A percentile compares a stretch with the other conserved stretches of the same genome.
Evolutionary conservation across 73 alveolate genomes (phyloP).

Genomic region (Breviolum minutum): DNA sequence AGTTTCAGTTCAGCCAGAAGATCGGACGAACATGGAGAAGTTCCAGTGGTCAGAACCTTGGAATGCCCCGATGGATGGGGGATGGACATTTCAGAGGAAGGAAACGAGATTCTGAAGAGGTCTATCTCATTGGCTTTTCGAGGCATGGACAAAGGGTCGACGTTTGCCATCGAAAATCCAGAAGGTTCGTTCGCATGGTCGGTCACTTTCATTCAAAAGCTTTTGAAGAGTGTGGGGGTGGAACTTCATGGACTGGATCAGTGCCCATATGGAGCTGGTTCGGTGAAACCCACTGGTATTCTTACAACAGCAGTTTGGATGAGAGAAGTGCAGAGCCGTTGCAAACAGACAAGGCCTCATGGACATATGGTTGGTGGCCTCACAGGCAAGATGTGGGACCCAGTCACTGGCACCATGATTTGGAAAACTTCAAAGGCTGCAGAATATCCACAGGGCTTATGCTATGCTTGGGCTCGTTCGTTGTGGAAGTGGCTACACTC

Average conservation of each 20-base stretch:
- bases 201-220: background rate
- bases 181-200: background rate
- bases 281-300: background rate
- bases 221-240: background rate
- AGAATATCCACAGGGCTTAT: slow-evolving; percentile 23
- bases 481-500: background rate
- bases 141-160: background rate
- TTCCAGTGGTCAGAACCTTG: too few species aligned
- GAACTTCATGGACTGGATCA: background rate
- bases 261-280: slow-evolving; percentile 1
- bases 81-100: background rate
- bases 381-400: background rate
- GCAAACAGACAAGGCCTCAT: slow-evolving; percentile 6
- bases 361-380: background rate
- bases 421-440: slow-evolving; percentile 25
- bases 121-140: background rate
- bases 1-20: background rate
- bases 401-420: background rate
- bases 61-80: too few species aligned
- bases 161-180: background rate
- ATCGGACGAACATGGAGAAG: too few species aligned
- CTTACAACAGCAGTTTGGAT: background rate
- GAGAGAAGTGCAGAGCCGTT: background rate
- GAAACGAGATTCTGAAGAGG: background rate
- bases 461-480: background rate